Evolutionary conservation across 1,284 basidiomycete genomes (phyloP), one percentile per base, ranked within the genome.

Genomic region (Cerrena zonata): DNA sequence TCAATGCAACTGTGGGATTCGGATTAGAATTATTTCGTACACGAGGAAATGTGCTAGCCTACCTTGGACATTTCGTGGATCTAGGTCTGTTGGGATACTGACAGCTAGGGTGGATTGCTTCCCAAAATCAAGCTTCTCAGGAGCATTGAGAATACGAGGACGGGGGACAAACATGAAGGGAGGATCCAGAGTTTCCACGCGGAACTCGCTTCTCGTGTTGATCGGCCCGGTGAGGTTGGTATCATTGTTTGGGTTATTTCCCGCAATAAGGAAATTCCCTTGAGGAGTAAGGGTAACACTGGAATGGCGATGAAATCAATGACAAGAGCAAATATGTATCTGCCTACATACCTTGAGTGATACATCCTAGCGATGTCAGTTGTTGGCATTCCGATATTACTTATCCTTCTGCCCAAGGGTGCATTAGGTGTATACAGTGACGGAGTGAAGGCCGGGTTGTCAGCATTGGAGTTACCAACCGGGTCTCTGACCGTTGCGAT

Each of bases 361-460:
- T 77, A 77, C 59, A 76, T 47, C 10, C 74, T 64, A 13, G 73
- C 60, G 48, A 77, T 73, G 39, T 70, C 66, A 0, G 75, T 73
- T 2, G 69, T 68, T 1, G 75, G 74, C 56, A 82, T 67, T 11
- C 71, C 73, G 15, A 65, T 61, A 45, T 68, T 71, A 44, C 70
- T 69, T 60, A 82, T 73, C 25, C 80, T 71, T 49, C 63, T 57
- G 15, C 79, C 78, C 3, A 67, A 52, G 1, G 72, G 72, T n/a
- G 70, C 69, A 37, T 51, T 49, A 1, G 79, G 79, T 22, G 75
- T 74, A 61, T 80, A 83, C 2, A 83, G 54, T 11, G 75, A 68
- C 2, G 80, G 79, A 7, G 68, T 68, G 56, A 76, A 64, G 50
- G 61, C 63, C 4, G 69, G 61, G 57, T 75, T 66, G 54, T 79